Evolutionary conservation across 306 rosid genomes (phyloP), one percentile per base, ranked within the genome.

Genomic region (Fragaria ananassa): DNA sequence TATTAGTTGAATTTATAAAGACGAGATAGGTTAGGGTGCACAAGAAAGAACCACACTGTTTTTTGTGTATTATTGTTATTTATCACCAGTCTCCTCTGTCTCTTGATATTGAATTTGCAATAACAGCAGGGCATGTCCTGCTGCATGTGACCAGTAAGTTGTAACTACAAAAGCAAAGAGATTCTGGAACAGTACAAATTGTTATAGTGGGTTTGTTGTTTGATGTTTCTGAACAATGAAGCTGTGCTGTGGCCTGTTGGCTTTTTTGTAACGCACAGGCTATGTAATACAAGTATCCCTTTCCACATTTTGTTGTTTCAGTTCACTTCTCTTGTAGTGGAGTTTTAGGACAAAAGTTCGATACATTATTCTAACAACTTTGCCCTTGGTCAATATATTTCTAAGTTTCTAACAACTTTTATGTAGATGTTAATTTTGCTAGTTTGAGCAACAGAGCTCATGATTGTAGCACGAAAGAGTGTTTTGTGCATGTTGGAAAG

Each of bases 91-190:
- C 54, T 74, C 27, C 39, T 31, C 39, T 57, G 44, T 68, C 37
- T 68, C 72, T 27, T 17, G 10, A 25, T 46, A 69, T 47, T 69
- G 25, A 45, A 70, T 78, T 60, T 47, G 6, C 76, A 78, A 70
- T 78, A 78, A 70, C 68, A 19, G 70, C 54, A 37, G 81, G 81
- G 25, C 42, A 3, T 71, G 76, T 15, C 62, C 71, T 58, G 76
- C 81, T 78, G 74, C 67, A 29, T 70, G 81, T 60, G 70, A 70
- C 60, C 46, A 46, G 76, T 70, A 78, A 70, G 70, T 70, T 60
- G 76, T 70, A 78, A 70, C 71, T 78, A 25, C 53, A 47, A 57
- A 70, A 56, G 71, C 42, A 70, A 47, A 65, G n/a, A 65, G 46
- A 39, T 21, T 58, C 46, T 57, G 51, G 63, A 25, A 70, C 51